Conservation (phyloP, 2,329 filamentous ascomycete genomes). For the Diaporthe citri region DNA sequence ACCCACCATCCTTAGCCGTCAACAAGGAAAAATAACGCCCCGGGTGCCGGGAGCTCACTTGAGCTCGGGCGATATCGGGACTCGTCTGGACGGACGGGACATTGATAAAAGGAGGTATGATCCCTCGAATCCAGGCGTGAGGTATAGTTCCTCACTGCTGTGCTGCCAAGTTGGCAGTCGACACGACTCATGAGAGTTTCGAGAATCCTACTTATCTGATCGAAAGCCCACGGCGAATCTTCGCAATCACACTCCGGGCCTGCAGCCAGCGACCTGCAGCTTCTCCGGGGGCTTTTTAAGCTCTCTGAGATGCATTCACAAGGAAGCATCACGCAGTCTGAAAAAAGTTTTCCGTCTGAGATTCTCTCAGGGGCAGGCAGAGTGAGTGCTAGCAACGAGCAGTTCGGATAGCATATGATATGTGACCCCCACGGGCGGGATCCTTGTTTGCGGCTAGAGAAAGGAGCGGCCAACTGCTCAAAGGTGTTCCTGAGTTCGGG, state of each 20-base stretch:
- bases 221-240: background rate
- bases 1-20: conserved; percentile 43
- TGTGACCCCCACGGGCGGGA: conserved; percentile 39
- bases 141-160: background rate
- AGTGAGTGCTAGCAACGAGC: conserved; percentile 10
- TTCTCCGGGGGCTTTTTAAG: background rate
- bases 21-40: conserved; percentile 44
- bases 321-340: background rate
- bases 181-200: conserved; percentile 34
- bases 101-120: conserved; percentile 31
- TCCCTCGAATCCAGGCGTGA: conserved; percentile 1
- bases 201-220: conserved; percentile 16
- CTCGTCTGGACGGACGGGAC: background rate
- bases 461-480: conserved; percentile 33
- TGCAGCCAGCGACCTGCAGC: conserved; percentile 17
- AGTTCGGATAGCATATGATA: conserved; percentile 23
- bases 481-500: conserved; percentile 29
- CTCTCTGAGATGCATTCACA: conserved; percentile 3
- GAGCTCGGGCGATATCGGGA: conserved; percentile 41
- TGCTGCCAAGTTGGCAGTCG: conserved; percentile 25
- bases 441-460: conserved; percentile 39
- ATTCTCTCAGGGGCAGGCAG: conserved; percentile 5
- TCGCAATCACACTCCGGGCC: background rate
- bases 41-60: conserved; percentile 36
- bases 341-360: background rate